Evolutionary conservation across 2,329 filamentous ascomycete species (phyloP).

Genomic region (Zasmidium cellare): DNA sequence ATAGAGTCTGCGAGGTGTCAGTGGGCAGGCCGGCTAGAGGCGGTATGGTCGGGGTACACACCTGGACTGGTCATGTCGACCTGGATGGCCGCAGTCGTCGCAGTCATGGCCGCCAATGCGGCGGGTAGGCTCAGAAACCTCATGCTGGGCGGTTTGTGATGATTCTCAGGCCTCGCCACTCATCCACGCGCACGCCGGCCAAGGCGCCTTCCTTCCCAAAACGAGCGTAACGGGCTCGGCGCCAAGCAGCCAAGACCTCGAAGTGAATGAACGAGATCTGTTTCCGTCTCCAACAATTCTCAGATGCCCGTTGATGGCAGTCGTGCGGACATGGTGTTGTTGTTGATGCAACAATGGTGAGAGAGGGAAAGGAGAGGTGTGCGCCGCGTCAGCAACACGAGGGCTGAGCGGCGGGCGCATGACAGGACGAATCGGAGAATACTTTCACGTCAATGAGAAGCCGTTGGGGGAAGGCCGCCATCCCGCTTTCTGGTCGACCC

Average conservation of each 20-base stretch:
- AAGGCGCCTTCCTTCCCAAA: not conserved
- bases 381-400: not conserved
- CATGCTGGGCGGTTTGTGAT: not conserved
- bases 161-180: not conserved
- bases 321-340: not conserved
- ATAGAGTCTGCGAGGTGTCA: slow-evolving; percentile 37
- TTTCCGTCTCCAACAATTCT: not conserved
- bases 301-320: not conserved
- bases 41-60: not conserved
- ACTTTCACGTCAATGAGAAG: not conserved
- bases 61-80: not conserved
- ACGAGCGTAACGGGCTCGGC: not conserved
- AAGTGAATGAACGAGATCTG: not conserved
- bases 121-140: not conserved
- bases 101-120: not conserved
- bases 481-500: not conserved
- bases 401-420: not conserved
- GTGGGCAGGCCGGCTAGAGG: not conserved
- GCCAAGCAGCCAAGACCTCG: slow-evolving; percentile 2
- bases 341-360: not conserved
- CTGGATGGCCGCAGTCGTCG: not conserved
- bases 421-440: not conserved
- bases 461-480: not conserved
- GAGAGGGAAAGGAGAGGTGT: not conserved
- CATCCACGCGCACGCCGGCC: not conserved